Evolutionary conservation across 148 eudicot genomes (phyloP), one percentile per base, ranked within the genome.

Genomic region (Agrostemma githago): DNA sequence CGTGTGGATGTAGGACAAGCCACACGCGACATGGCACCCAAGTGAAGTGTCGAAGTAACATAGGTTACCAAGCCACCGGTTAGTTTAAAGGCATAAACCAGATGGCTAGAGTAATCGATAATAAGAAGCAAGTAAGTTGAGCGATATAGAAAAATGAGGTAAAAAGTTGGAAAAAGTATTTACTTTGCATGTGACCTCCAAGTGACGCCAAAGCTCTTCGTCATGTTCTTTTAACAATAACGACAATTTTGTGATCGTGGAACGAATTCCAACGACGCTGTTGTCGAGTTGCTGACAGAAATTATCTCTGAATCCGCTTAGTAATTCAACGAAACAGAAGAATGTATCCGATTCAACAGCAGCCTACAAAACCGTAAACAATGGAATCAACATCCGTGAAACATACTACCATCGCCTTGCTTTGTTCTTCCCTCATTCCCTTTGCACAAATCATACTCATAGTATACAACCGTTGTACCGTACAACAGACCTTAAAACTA

Each of bases 191-290:
- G 97, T 90, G 79, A 92, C 83, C 81, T 96, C 99, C 79, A 96
- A 92, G 83, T 96, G 99, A 43, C 99, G 97, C 97, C 99, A 96
- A 38, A 96, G 91, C 79, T 96, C 99, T 82, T 96, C 97, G 74
- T 96, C 99, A 72, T 96, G 97, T 73, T 96, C 92, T 82, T 89
- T 96, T 63, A 96, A 74, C 76, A 92, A 86, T 77, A 73, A 75
- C 59, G 99, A 96, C 83, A 96, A 76, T 75, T 82, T 92, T 63
- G 96, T 77, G 83, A 96, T 96, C 66, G 99, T 90, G 70, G 97
- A 86, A 74, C 97, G 96, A 70, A 96, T 96, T 58, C 99, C 99
- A 43, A 96, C 96, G 76, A 92, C 92, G 74, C 97, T 96, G 66
- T 92, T 96, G 70, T 96, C 99, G 77, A 96, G 97, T 85, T 96